These are phyloP conservation scores for Hirsutella minnesotensis DNA, from an alignment of 2,329 filamentous ascomycete genomes.

Conservation along the genomic window DNA sequence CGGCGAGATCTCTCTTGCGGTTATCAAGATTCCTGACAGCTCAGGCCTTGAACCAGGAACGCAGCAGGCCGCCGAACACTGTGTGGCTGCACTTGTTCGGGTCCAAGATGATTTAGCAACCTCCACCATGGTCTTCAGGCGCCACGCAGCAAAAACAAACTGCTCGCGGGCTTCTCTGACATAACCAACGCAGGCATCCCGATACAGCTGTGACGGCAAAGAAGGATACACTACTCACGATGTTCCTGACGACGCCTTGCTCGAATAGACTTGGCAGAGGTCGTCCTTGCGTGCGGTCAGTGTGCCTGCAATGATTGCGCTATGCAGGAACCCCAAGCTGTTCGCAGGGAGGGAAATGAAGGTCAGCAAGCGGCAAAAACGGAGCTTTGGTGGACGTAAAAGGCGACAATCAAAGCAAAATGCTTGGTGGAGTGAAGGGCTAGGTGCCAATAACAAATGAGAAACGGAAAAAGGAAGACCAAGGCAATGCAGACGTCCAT, in stretches of 20 bases:
- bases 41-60: conserved; percentile 12
- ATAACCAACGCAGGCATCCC: not conserved
- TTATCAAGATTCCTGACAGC: conserved; percentile 7
- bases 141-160: not conserved
- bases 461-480: not conserved
- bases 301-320: conserved; percentile 1
- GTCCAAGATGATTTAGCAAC: conserved; percentile 5
- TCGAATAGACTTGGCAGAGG: not conserved
- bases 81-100: conserved; percentile 2
- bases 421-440: too few species aligned
- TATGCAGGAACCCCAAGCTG: conserved; percentile 11
- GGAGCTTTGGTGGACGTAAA: not conserved
- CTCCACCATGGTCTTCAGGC: not conserved
- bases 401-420: not conserved
- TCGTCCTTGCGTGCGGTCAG: conserved; percentile 4
- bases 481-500: not conserved
- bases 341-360: conserved; percentile 12
- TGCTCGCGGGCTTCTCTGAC: not conserved
- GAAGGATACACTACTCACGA: conserved; percentile 5
- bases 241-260: not conserved
- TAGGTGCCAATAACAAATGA: not conserved
- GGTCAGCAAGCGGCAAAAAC: conserved; percentile 7
- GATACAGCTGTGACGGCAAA: not conserved
- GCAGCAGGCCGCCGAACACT: conserved; percentile 10
- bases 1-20: conserved; percentile 6